Evolutionary conservation across 2,329 filamentous ascomycete species (phyloP).

Genomic region (Pseudonectria foliicola): DNA sequence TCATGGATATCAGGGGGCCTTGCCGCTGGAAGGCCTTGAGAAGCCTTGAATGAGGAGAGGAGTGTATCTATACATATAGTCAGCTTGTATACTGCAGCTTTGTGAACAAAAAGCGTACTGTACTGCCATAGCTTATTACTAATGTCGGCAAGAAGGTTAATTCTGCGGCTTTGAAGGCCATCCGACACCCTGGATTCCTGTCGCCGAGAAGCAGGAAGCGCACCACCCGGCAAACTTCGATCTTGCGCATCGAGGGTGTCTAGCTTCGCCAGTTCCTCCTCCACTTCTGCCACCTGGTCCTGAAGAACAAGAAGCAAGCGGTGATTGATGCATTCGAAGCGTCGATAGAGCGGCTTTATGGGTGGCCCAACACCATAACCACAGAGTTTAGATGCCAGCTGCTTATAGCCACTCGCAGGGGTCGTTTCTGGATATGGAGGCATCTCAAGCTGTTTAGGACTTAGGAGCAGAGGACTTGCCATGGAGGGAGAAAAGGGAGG

Average conservation of each 20-base stretch:
- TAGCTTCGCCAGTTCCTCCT: slow-evolving; percentile 65
- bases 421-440: slow-evolving; percentile 28
- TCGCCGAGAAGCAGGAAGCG: slow-evolving; percentile 53
- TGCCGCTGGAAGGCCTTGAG: slow-evolving; percentile 43
- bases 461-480: too few species aligned
- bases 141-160: slow-evolving; percentile 54
- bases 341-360: slow-evolving; percentile 65
- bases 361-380: slow-evolving; percentile 17
- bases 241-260: slow-evolving; percentile 53
- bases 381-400: slow-evolving; percentile 48
- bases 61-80: slow-evolving; percentile 42
- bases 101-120: slow-evolving; percentile 37
- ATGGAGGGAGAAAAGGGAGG: too few species aligned
- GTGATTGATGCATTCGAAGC: slow-evolving; percentile 76
- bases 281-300: slow-evolving; percentile 74
- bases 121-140: slow-evolving; percentile 62
- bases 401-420: slow-evolving; percentile 53
- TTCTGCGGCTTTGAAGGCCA: slow-evolving; percentile 54
- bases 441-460: neutral
- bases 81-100: neutral
- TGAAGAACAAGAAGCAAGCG: slow-evolving; percentile 76
- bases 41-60: slow-evolving; percentile 49
- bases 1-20: slow-evolving; percentile 38
- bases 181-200: slow-evolving; percentile 46
- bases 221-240: slow-evolving; percentile 33